Conservation (phyloP, 441 rosid genomes). For the Corymbia calophylla region DNA sequence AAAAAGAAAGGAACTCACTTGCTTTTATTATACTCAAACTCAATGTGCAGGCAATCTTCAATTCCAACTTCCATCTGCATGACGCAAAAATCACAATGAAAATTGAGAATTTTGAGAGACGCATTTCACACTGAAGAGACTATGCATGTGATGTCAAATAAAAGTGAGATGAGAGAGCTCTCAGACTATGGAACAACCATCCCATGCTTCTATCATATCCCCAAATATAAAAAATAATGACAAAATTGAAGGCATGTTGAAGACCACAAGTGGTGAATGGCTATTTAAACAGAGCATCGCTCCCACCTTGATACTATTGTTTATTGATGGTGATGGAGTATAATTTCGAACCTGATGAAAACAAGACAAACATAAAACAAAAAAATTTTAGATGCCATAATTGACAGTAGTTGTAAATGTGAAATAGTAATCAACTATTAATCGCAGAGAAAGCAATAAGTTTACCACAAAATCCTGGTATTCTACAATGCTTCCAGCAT, state of each 20-base stretch:
- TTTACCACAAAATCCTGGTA: conserved; percentile 11
- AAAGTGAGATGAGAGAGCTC: background rate
- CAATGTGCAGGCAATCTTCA: conserved; percentile 13
- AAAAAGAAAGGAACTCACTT: background rate
- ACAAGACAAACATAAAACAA: background rate
- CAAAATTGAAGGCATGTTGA: background rate
- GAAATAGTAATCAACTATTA: background rate
- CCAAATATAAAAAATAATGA: background rate
- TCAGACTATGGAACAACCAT: background rate
- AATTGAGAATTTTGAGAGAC: background rate
- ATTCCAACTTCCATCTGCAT: conserved; percentile 16
- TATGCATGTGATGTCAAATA: background rate
- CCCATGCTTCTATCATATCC: background rate
- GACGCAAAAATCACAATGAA: background rate
- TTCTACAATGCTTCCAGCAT: conserved; percentile 5
- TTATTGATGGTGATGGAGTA: background rate
- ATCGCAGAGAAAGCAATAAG: background rate
- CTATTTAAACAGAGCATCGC: background rate
- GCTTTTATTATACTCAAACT: conserved; percentile 15
- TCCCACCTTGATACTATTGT: conserved; percentile 5
- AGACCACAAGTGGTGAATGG: background rate
- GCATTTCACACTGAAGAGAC: background rate
- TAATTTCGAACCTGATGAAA: conserved; percentile 1
- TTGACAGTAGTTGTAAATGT: background rate
- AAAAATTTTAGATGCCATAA: background rate